Percentiles rank a stretch among this genome's conserved stretches.
Conservation (phyloP, 2,329 filamentous ascomycete genomes). For the Botrytis aclada region DNA sequence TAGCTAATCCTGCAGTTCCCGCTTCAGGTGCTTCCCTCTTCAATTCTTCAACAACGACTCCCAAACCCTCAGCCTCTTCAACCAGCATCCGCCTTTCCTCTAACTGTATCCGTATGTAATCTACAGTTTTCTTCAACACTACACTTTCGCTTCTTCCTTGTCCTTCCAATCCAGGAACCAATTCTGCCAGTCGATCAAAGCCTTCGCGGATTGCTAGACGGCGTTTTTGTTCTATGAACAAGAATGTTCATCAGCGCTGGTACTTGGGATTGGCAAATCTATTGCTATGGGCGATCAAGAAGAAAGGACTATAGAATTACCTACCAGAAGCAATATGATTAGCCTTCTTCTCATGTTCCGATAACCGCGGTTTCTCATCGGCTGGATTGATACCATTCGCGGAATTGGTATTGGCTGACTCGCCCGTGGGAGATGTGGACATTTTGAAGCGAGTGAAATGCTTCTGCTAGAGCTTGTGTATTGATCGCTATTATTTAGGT, state of each 20-base stretch:
- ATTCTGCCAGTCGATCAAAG: conserved; percentile 64
- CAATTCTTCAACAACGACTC: conserved; percentile 45
- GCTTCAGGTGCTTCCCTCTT: conserved; percentile 19
- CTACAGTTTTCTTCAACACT: conserved; percentile 58
- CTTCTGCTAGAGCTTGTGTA: conserved; percentile 17
- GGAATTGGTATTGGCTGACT: conserved; percentile 32
- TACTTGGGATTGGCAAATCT: neutral
- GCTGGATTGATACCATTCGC: conserved; percentile 28
- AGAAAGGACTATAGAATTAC: neutral
- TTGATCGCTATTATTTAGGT: conserved; percentile 6
- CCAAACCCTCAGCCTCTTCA: conserved; percentile 48
- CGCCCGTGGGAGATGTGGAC: conserved; percentile 31
- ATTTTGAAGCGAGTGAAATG: conserved; percentile 20
- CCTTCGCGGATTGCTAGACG: conserved; percentile 58
- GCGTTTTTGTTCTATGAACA: conserved; percentile 48
- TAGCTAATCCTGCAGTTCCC: neutral
- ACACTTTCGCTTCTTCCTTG: conserved; percentile 68
- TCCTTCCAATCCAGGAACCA: conserved; percentile 66
- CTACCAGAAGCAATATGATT: conserved; percentile 64
- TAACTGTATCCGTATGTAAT: conserved; percentile 50
- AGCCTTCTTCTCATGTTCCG: conserved; percentile 68
- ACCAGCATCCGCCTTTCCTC: conserved; percentile 50
- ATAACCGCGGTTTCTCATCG: conserved; percentile 60
- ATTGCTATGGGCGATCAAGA: too few species aligned
- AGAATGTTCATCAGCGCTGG: neutral